Evolutionary conservation across 306 rosid species (phyloP), one percentile per base, ranked within the genome.

Genomic region (Abrus precatorius): DNA sequence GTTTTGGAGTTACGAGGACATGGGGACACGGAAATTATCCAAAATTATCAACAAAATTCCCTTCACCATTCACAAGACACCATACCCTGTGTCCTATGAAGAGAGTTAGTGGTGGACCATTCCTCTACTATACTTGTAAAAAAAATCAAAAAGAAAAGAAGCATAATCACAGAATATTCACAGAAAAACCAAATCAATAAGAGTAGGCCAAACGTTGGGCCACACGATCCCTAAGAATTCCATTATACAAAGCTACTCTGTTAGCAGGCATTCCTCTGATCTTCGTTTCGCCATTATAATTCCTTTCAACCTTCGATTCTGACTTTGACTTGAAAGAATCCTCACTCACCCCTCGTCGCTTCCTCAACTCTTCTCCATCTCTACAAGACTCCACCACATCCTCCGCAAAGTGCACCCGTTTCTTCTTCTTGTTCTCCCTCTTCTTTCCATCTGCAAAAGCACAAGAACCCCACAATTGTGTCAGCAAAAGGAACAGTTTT

Each of bases 161-260:
- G 66, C 56, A 76, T 40, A 44, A 57, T 55, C 27, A 59, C 27
- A 41, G 82, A 82, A 67, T 59, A 38, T 81, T 79, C 80, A 85
- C 78, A 83, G 47, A 50, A 63, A 69, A 74, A 32, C 2, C 13
- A 60, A 65, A 79, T 92, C 91, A 92, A 82, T 64, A 87, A 36
- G 94, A 90, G 77, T 90, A 89, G 59, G 90, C 86, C 83, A 85
- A 80, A 40, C 97, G 92, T 9, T 89, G 90, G 82, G 85, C 87
- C 9, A 83, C 84, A 8, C 99, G 98, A 74, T 91, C 97, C 67
- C 94, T 88, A 5, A 93, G 87, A 83, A 95, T 95, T 83, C 99
- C 98, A 13, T 93, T 87, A 72, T 95, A 95, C 41, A 95, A 86
- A 50, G 98, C 98, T 5, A 50, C 87, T 32, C 99, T 90, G 69